Evolutionary conservation across 2,329 filamentous ascomycete genomes (phyloP).

Genomic region (Monilinia fructicola): DNA sequence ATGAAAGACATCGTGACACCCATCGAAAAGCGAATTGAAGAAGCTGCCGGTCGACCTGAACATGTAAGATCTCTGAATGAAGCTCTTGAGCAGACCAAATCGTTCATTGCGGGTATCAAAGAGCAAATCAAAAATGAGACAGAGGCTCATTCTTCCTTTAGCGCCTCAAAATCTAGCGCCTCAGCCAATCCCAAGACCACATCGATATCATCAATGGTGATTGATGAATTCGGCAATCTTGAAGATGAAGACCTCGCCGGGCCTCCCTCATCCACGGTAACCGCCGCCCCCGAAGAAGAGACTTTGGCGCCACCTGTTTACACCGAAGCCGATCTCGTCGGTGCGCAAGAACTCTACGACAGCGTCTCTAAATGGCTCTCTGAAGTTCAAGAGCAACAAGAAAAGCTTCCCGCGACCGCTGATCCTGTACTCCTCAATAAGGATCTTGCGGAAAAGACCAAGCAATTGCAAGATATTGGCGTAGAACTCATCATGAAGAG

Average conservation of each 20-base stretch:
- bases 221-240: conserved; percentile 65
- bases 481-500: conserved; percentile 71
- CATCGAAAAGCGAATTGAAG: conserved; percentile 71
- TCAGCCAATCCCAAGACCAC: conserved; percentile 38
- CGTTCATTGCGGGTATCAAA: conserved; percentile 69
- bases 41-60: conserved; percentile 69
- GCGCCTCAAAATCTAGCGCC: conserved; percentile 47
- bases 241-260: conserved; percentile 63
- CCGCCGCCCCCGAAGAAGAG: conserved; percentile 45
- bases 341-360: conserved; percentile 61
- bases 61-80: conserved; percentile 66
- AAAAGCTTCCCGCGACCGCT: conserved; percentile 65
- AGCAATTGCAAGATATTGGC: conserved; percentile 68
- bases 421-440: conserved; percentile 73
- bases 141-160: conserved; percentile 56
- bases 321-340: conserved; percentile 67
- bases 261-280: conserved; percentile 36
- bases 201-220: conserved; percentile 42
- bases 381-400: conserved; percentile 68
- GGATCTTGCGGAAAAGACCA: conserved; percentile 68
- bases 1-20: conserved; percentile 77
- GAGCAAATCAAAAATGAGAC: conserved; percentile 70
- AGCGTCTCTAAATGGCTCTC: conserved; percentile 72
- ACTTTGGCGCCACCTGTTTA: conserved; percentile 67
- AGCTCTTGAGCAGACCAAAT: conserved; percentile 67